These are phyloP conservation scores for Calocybe gangraenosa DNA, from an alignment of 768 basidiomycete genomes.

Conservation along the genomic window DNA sequence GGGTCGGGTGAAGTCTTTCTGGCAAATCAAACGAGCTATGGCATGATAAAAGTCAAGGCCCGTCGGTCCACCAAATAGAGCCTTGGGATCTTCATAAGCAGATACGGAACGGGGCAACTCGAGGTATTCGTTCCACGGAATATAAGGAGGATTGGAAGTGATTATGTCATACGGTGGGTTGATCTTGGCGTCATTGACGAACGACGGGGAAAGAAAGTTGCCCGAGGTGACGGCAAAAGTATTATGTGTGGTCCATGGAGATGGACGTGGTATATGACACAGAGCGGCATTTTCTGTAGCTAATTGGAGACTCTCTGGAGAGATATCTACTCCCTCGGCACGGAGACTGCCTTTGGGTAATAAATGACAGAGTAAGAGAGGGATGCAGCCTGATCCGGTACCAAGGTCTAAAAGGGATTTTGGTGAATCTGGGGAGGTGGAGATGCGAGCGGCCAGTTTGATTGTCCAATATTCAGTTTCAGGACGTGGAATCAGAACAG, in stretches of 20 bases:
- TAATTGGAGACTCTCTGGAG: conserved; percentile 50
- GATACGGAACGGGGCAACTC: conserved; percentile 64
- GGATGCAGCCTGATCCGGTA: conserved; percentile 91
- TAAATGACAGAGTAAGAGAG: conserved; percentile 72
- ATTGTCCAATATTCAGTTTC: conserved; percentile 88
- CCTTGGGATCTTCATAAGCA: conserved; percentile 75
- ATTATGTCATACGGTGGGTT: conserved; percentile 66
- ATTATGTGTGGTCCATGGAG: conserved; percentile 20
- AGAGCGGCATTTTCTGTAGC: conserved; percentile 45
- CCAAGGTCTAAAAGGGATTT: conserved; percentile 77
- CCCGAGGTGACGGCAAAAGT: conserved; percentile 36
- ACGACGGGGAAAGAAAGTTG: conserved; percentile 42
- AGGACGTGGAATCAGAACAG: conserved; percentile 89
- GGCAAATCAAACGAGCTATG: conserved; percentile 59
- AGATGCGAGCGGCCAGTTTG: conserved; percentile 48
- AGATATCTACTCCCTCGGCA: conserved; percentile 68
- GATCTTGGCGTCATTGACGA: conserved; percentile 30
- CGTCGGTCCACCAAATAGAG: conserved; percentile 72
- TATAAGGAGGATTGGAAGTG: conserved; percentile 87
- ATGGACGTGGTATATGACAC: conserved; percentile 31
- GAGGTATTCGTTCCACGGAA: conserved; percentile 62
- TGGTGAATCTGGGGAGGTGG: conserved; percentile 29
- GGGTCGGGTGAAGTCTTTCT: conserved; percentile 44
- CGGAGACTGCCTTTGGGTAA: conserved; percentile 51
- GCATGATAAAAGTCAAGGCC: conserved; percentile 63